Percentiles rank a stretch among this genome's conserved stretches.
phyloP scores from a whole-genome alignment of 2,329 filamentous ascomycete genomes.

The Didymella arachidicola region DNA sequence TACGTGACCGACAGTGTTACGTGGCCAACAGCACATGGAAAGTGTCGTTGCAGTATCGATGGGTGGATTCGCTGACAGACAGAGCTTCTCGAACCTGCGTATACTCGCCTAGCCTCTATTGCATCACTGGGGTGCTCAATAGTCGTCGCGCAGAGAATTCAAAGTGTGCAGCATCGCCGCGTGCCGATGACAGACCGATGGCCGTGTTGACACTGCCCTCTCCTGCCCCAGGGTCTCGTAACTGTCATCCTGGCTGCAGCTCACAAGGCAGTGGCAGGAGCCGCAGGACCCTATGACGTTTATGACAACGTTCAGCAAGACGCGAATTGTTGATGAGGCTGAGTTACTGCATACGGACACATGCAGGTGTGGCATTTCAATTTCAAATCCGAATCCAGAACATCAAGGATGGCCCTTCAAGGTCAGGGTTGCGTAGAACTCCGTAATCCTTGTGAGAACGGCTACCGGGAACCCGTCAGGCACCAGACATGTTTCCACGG shows the following conservation, averaged over 20 bases:
- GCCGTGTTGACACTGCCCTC: neutral
- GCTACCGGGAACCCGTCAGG: constrained; percentile 2
- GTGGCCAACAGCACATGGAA: neutral
- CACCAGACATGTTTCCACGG: constrained; percentile 11
- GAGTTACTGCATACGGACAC: neutral
- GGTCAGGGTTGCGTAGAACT: constrained; percentile 5
- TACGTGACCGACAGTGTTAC: constrained; percentile 1
- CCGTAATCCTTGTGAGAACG: constrained; percentile 2
- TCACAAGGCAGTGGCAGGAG: neutral
- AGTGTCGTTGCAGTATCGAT: neutral
- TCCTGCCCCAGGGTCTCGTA: neutral
- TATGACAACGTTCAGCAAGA: neutral
- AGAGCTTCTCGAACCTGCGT: neutral
- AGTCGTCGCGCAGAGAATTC: neutral
- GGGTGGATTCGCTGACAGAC: constrained; percentile 1
- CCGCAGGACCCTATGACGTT: constrained; percentile 1
- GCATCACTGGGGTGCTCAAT: constrained; percentile 1
- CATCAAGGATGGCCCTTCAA: constrained; percentile 4
- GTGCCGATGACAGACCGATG: constrained; percentile 7
- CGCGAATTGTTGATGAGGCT: constrained; percentile 3
- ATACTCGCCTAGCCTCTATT: neutral
- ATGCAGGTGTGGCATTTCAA: neutral
- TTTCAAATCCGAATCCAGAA: neutral
- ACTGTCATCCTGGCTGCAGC: neutral
- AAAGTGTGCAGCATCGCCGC: neutral